Evolutionary conservation across 2,329 filamentous ascomycete genomes (phyloP).

Genomic region (Pochonia chlamydosporia): DNA sequence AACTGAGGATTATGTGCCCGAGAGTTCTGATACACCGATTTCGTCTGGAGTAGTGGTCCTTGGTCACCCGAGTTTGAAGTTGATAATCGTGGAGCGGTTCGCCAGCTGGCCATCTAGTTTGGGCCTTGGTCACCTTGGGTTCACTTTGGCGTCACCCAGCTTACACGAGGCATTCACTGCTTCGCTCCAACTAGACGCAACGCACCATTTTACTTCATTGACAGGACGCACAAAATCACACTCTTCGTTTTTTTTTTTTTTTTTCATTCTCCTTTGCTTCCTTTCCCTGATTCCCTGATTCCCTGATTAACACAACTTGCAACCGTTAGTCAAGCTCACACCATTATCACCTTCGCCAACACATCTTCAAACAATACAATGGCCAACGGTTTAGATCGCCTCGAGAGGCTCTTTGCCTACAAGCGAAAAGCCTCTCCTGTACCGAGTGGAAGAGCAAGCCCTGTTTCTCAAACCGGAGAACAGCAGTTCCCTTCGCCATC

Average conservation of each 20-base stretch:
- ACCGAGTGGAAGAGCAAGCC: slow-evolving; percentile 17
- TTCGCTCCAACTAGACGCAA: slow-evolving; percentile 5
- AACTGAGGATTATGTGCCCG: neutral
- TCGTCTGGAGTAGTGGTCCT: slow-evolving; percentile 1
- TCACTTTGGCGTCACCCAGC: slow-evolving; percentile 13
- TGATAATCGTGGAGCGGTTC: slow-evolving; percentile 4
- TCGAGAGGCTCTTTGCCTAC: slow-evolving; percentile 47
- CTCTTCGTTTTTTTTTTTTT: neutral
- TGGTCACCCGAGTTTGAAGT: slow-evolving; percentile 1
- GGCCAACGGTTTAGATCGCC: slow-evolving; percentile 42
- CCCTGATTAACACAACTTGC: no score
- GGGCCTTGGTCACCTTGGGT: slow-evolving; percentile 10
- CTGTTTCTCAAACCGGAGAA: slow-evolving; percentile 17
- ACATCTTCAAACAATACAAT: slow-evolving; percentile 24
- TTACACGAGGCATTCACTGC: slow-evolving; percentile 4
- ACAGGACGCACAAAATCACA: neutral
- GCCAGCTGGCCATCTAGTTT: slow-evolving; percentile 2
- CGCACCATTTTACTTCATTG: neutral
- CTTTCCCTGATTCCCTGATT: no score
- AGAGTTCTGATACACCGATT: neutral
- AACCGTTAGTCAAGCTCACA: no score
- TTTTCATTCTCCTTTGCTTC: neutral
- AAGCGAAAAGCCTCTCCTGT: slow-evolving; percentile 31
- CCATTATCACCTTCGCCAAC: no score
- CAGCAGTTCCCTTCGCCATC: slow-evolving; percentile 44